Conservation (phyloP, 2,329 filamentous ascomycete species). For the Clarireedia monteithiana region DNA sequence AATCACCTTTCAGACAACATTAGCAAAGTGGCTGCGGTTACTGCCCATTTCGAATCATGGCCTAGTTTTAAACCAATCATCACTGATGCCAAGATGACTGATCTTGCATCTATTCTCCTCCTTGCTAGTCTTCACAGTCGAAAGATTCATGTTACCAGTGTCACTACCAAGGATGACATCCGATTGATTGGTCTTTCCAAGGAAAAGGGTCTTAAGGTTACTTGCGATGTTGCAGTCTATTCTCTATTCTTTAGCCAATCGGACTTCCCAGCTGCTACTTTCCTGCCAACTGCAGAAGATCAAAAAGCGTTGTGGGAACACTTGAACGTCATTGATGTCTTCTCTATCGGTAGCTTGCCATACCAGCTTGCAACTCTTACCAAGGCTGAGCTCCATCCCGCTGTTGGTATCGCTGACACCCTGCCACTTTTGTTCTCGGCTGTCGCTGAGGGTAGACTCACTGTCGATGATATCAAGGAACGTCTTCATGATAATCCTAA, state of each 20-base stretch:
- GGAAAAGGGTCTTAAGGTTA: constrained; percentile 73
- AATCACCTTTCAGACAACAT: constrained; percentile 73
- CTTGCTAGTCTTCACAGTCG: constrained; percentile 71
- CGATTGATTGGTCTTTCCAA: constrained; percentile 70
- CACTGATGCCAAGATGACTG: constrained; percentile 73
- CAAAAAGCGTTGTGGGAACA: constrained; percentile 70
- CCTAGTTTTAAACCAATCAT: constrained; percentile 71
- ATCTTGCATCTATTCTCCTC: constrained; percentile 72
- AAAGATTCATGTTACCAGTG: constrained; percentile 72
- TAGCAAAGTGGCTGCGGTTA: constrained; percentile 73
- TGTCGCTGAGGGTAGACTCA: constrained; percentile 64
- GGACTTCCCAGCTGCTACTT: constrained; percentile 59
- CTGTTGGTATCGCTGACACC: constrained; percentile 63
- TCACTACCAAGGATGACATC: constrained; percentile 77
- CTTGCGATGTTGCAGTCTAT: constrained; percentile 77
- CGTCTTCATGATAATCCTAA: constrained; percentile 73
- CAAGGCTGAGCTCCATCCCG: constrained; percentile 46
- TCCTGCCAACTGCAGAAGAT: constrained; percentile 59
- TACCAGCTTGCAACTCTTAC: constrained; percentile 61
- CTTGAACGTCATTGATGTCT: constrained; percentile 65
- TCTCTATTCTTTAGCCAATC: constrained; percentile 65
- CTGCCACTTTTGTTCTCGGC: constrained; percentile 70
- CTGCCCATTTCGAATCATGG: constrained; percentile 72
- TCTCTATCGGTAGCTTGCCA: constrained; percentile 70
- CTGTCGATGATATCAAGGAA: constrained; percentile 62